phyloP scores from a whole-genome alignment of 176 grass and related monocot species.

The Oryza glumipatula region DNA sequence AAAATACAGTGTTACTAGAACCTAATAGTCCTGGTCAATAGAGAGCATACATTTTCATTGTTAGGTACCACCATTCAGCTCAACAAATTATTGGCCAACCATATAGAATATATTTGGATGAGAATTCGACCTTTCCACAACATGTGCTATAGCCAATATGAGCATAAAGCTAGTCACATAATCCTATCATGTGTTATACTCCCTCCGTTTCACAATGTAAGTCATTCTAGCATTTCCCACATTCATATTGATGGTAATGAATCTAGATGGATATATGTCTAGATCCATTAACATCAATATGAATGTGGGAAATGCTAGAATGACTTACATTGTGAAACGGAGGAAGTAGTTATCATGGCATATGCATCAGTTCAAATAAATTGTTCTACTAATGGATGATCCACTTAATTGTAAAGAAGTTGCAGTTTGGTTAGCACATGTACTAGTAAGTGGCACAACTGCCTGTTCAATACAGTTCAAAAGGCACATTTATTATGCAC shows the following conservation, averaged over 20 bases:
- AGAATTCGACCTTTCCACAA: neutral
- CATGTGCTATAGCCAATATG: constrained; percentile 28
- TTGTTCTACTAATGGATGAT: neutral
- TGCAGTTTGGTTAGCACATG: constrained; percentile 19
- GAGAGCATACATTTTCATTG: neutral
- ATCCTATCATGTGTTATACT: constrained; percentile 13
- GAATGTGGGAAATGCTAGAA: too few species aligned
- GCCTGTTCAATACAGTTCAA: neutral
- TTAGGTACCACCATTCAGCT: constrained; percentile 28
- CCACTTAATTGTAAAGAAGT: constrained; percentile 4
- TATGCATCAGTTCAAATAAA: constrained; percentile 35
- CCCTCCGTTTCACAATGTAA: too few species aligned
- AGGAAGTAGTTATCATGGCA: neutral
- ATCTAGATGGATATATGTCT: too few species aligned
- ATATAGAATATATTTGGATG: constrained; percentile 26
- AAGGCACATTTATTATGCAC: constrained; percentile 12
- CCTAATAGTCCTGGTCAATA: neutral
- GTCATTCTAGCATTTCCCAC: too few species aligned
- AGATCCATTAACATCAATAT: too few species aligned
- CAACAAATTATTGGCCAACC: constrained; percentile 8
- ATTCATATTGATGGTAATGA: too few species aligned
- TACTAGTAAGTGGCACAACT: neutral
- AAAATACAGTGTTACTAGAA: constrained; percentile 5
- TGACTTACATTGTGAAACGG: too few species aligned
- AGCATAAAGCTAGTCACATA: constrained; percentile 20